These are phyloP conservation scores for Venturia asperata DNA, from an alignment of 2,329 filamentous ascomycete species.

Conservation along the genomic window DNA sequence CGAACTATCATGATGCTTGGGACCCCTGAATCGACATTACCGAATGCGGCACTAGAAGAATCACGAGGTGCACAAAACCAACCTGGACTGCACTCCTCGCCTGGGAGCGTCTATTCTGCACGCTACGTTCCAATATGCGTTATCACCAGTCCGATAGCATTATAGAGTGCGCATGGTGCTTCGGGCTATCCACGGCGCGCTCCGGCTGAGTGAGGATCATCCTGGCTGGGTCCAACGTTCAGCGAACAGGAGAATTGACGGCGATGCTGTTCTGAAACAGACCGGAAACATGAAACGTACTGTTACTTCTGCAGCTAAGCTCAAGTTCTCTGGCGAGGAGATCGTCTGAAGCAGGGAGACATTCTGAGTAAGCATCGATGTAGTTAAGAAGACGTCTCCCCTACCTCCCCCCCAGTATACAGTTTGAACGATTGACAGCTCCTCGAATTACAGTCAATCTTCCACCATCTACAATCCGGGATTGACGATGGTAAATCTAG, in stretches of 20 bases:
- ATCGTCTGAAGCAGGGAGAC: too few relatives aligned
- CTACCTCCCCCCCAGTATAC: too few relatives aligned
- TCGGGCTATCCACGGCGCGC: neutral
- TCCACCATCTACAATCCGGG: too few relatives aligned
- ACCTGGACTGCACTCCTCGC: neutral
- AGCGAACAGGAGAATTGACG: constrained; percentile 8
- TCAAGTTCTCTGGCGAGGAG: too few relatives aligned
- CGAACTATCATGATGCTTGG: neutral
- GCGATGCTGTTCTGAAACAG: neutral
- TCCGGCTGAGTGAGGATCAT: constrained; percentile 9
- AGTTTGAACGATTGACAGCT: too few relatives aligned
- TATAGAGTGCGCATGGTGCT: neutral
- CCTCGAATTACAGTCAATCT: too few relatives aligned
- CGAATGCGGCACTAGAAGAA: neutral
- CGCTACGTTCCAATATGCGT: neutral
- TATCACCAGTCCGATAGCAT: neutral
- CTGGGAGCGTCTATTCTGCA: neutral
- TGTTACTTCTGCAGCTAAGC: too few relatives aligned
- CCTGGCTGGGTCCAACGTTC: neutral
- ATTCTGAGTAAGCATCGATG: too few relatives aligned
- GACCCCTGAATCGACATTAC: constrained; percentile 1
- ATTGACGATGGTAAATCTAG: too few relatives aligned
- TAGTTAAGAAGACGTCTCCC: too few relatives aligned
- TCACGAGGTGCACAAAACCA: constrained; percentile 1
- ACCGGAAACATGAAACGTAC: neutral